phyloP scores from a whole-genome alignment of 495 filamentous ascomycete genomes.

The Neurospora terricola region DNA sequence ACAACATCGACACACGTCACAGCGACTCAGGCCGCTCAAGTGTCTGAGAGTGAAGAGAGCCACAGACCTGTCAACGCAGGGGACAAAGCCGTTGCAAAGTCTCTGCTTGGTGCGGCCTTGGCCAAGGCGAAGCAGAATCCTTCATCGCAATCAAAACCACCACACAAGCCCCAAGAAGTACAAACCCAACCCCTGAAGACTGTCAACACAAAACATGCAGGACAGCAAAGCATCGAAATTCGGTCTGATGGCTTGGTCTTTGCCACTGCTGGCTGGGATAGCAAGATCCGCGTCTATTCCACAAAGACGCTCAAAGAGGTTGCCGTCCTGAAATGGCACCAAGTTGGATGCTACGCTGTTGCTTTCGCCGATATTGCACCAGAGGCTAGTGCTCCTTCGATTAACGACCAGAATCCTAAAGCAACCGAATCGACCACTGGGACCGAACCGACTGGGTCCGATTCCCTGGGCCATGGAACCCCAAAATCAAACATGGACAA shows the following conservation, averaged over 20 bases:
- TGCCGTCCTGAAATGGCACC: conserved; percentile 93
- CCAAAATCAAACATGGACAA: not conserved
- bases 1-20: not conserved
- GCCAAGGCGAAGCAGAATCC: conserved; percentile 8
- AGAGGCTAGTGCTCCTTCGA: not conserved
- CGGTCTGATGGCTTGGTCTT: conserved; percentile 75
- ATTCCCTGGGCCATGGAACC: not conserved
- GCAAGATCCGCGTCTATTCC: conserved; percentile 68
- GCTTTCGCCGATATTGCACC: conserved; percentile 53
- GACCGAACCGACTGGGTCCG: not conserved
- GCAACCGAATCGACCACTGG: not conserved
- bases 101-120: conserved; percentile 21
- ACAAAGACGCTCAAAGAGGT: conserved; percentile 74
- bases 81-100: conserved; percentile 3
- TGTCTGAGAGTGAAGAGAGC: not conserved
- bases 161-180: conserved; percentile 15
- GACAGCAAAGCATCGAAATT: conserved; percentile 74
- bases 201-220: conserved; percentile 73
- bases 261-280: conserved; percentile 91
- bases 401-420: not conserved
- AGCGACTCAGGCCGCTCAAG: not conserved
- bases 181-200: conserved; percentile 40
- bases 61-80: not conserved
- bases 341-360: conserved; percentile 77
- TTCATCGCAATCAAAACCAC: conserved; percentile 3